Percentiles rank a stretch among this genome's conserved stretches.
Evolutionary conservation across 2,329 filamentous ascomycete genomes (phyloP).

Genomic region (Colletotrichum falcatum): DNA sequence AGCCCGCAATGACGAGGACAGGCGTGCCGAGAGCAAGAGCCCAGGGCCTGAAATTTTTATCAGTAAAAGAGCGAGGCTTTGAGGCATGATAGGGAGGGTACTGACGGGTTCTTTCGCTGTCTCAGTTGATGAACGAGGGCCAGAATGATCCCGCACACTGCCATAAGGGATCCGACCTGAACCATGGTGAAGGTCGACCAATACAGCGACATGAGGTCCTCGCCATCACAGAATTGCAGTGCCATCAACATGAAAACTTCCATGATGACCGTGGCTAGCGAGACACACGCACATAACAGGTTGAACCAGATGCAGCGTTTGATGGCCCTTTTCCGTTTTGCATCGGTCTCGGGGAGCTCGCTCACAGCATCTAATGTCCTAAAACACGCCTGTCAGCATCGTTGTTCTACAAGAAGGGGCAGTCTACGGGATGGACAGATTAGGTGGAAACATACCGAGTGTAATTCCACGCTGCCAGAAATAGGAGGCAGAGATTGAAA

Average conservation of each 20-base stretch:
- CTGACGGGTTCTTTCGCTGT: conserved; percentile 64
- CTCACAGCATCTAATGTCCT: conserved; percentile 53
- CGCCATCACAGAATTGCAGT: conserved; percentile 70
- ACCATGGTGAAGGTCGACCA: conserved; percentile 73
- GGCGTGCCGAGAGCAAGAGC: conserved; percentile 70
- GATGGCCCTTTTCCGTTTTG: conserved; percentile 53
- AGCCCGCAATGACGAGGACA: conserved; percentile 68
- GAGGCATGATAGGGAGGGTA: conserved; percentile 24
- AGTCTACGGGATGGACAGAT: neutral
- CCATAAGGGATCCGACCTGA: conserved; percentile 68
- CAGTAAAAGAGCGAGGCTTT: conserved; percentile 11
- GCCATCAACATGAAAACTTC: conserved; percentile 66
- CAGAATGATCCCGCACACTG: conserved; percentile 68
- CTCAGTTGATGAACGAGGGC: conserved; percentile 63
- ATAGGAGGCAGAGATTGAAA: conserved; percentile 58
- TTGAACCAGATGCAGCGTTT: conserved; percentile 57
- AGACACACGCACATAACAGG: conserved; percentile 57
- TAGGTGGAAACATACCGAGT: conserved; percentile 49
- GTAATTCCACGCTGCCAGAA: conserved; percentile 57
- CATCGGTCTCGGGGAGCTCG: conserved; percentile 48
- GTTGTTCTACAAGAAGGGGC: neutral
- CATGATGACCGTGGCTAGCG: conserved; percentile 61
- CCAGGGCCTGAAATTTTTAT: conserved; percentile 58
- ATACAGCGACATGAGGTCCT: conserved; percentile 70
- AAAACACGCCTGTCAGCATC: conserved; percentile 5